Evolutionary conservation across 2,329 filamentous ascomycete species (phyloP).

Genomic region (Cadophora gregata): DNA sequence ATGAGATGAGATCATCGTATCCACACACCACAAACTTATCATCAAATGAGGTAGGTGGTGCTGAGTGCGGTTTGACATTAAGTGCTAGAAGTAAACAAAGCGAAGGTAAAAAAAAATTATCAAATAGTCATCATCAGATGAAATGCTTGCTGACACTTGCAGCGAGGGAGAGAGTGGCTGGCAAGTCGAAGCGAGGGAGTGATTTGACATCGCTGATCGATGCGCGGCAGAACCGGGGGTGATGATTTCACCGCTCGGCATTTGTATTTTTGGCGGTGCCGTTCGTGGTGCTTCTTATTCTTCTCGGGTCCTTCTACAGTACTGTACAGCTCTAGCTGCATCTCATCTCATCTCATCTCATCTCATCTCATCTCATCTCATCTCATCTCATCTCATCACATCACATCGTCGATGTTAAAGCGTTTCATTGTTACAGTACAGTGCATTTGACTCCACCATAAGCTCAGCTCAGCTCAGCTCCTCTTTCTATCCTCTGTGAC

Average conservation of each 20-base stretch:
- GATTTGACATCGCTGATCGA: constrained; percentile 10
- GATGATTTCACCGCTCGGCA: constrained; percentile 10
- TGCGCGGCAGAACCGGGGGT: background rate
- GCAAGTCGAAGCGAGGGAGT: background rate
- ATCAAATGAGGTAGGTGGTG: background rate
- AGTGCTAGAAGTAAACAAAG: background rate
- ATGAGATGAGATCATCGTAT: constrained; percentile 19
- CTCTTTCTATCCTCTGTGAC: background rate
- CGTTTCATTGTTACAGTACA: constrained; percentile 2
- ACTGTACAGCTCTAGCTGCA: background rate
- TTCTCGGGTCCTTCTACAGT: background rate
- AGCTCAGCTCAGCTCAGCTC: background rate
- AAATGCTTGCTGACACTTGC: background rate
- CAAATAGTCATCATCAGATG: constrained; percentile 7
- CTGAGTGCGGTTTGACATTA: background rate
- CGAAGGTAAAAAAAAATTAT: background rate
- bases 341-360: no score
- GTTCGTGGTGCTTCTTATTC: background rate
- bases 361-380: no score
- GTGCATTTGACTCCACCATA: background rate
- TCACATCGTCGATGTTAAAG: background rate
- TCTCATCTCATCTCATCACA: no score
- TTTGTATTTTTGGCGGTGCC: background rate
- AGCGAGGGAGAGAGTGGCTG: background rate
- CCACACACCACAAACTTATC: background rate